Evolutionary conservation across 78 protist species (phyloP).

Genomic region (Protostelium mycophagum): DNA sequence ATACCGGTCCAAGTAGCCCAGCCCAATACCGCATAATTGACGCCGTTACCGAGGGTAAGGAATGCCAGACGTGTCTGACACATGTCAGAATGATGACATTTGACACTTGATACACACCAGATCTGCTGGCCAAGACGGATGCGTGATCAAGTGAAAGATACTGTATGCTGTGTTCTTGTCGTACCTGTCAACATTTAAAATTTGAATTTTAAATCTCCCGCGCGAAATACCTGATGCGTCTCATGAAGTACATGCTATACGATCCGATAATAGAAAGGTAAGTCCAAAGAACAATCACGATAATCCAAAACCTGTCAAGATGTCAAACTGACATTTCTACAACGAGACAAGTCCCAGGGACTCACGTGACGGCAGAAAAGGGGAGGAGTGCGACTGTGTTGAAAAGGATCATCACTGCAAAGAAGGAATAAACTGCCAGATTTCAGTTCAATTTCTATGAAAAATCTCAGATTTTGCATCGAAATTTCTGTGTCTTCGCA

Average conservation of each 20-base stretch:
- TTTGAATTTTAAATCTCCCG: too few relatives aligned
- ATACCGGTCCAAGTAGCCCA: conserved; percentile 24
- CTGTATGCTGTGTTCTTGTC: not conserved
- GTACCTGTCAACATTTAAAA: too few relatives aligned
- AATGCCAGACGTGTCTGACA: conserved; percentile 4
- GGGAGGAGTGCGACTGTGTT: conserved; percentile 27
- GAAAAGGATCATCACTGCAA: conserved; percentile 37
- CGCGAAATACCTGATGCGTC: not conserved
- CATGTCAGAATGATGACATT: too few relatives aligned
- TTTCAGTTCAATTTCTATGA: not conserved
- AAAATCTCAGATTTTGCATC: too few relatives aligned
- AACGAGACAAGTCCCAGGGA: not conserved
- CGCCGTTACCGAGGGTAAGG: conserved; percentile 24
- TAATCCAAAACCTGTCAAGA: conserved; percentile 33
- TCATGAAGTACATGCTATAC: not conserved
- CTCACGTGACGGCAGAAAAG: conserved; percentile 39
- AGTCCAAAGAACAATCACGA: conserved; percentile 26
- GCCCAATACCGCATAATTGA: conserved; percentile 25
- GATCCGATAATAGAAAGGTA: conserved; percentile 57
- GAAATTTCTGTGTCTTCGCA: too few relatives aligned
- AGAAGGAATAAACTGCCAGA: conserved; percentile 26
- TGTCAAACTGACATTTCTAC: not conserved
- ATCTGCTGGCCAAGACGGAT: not conserved
- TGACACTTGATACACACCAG: too few relatives aligned
- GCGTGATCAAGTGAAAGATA: not conserved